phyloP scores from a whole-genome alignment of 2,329 filamentous ascomycete species.

The Trichoderma arundinaceum region DNA sequence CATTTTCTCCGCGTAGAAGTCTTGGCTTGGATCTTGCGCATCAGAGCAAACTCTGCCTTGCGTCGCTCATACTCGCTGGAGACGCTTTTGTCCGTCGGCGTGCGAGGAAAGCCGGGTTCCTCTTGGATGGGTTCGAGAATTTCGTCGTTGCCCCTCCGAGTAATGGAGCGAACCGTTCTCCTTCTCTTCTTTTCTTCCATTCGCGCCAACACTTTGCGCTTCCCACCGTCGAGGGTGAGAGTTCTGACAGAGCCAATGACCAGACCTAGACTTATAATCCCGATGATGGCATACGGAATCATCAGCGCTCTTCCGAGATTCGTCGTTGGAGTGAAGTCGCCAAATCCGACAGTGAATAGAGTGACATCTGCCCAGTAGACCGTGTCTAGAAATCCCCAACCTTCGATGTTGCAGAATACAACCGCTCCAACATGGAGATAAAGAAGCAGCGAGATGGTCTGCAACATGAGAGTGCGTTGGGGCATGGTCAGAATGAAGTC shows the following conservation, averaged over 20 bases:
- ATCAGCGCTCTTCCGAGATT: conserved; percentile 71
- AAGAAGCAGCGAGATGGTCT: conserved; percentile 83
- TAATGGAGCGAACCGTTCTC: conserved; percentile 52
- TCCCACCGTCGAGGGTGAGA: conserved; percentile 63
- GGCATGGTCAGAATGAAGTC: conserved; percentile 79
- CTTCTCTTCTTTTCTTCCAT: conserved; percentile 66
- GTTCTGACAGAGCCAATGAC: conserved; percentile 80
- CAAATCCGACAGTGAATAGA: conserved; percentile 68
- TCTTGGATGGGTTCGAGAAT: conserved; percentile 53
- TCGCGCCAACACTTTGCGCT: conserved; percentile 57
- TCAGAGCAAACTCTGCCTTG: conserved; percentile 74
- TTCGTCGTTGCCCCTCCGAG: conserved; percentile 51
- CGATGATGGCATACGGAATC: conserved; percentile 82
- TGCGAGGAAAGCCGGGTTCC: neutral
- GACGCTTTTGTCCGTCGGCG: conserved; percentile 30
- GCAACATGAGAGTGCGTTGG: conserved; percentile 86
- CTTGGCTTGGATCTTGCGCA: conserved; percentile 77
- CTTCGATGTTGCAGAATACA: conserved; percentile 74
- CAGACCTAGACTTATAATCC: conserved; percentile 83
- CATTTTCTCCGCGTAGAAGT: conserved; percentile 72
- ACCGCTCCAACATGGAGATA: conserved; percentile 81
- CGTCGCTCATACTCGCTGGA: conserved; percentile 62
- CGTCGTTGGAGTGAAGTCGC: conserved; percentile 57
- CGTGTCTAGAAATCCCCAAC: conserved; percentile 77
- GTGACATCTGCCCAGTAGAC: conserved; percentile 81